Base-by-base conservation (phyloP, 2,329 filamentous ascomycete species). In the Botrytis paeoniae region DNA sequence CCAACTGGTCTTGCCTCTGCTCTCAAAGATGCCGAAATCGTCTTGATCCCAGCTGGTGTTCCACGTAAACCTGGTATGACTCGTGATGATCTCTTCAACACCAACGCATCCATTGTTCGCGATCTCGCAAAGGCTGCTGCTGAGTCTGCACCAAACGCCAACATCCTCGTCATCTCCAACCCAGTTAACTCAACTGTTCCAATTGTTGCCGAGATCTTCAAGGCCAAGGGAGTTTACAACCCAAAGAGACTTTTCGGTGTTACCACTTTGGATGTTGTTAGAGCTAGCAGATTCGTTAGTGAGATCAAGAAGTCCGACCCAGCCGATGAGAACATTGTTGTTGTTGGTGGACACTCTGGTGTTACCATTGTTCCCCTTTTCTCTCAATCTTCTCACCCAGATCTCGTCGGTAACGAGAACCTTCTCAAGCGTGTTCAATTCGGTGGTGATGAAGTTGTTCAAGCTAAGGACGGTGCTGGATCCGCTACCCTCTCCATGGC, bases 31-130 rank as follows among this genome's bases (percentile, higher is more conserved):
- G 93, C 94, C 80, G 95, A 99, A 84, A 92, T 99, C 80, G 93
- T 98, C 80, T 91, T 99, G 86, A 98, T 99, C 82, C 96, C 96
- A 70, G 96, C 96, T 82, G 96, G 96, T 80, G 97, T 99, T 89
- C 96, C 96, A 81, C 94, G 96, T 97, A 98, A 98, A 89, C 96
- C 96, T 80, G 96, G 96, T 81, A 99, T 99, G 96, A 98, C 93
- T 84, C 94, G 96, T 86, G 96, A 99, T 81, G 96, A 98, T 83
- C 93, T 99, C 74, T 99, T 99, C 92, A 98, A 98, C 87, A 97
- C 98, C 88, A 99, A 99, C 84, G 96, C 96, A 75, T 93, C 95
- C 80, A 99, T 99, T 82, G 96, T 99, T 82, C 94, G 96, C 86
- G 94, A 93, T 79, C 89, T 99, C 78, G 92, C 97, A 80, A 92